Evolutionary conservation across 768 basidiomycete genomes (phyloP), one percentile per base, ranked within the genome.

Genomic region (Phanerodontia chrysosporium): DNA sequence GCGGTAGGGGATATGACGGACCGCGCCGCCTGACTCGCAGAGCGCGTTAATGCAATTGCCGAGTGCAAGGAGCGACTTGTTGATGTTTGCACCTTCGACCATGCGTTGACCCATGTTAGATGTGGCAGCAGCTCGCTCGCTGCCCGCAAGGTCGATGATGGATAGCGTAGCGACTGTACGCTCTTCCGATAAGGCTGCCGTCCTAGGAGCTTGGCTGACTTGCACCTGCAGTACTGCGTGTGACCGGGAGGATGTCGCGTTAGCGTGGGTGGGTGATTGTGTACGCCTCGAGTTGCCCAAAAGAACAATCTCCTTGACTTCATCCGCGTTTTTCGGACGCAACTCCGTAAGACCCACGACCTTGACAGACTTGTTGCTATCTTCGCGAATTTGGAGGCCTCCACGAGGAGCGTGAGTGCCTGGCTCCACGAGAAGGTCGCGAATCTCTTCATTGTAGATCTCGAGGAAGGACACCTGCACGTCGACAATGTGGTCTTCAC

Each of bases 21-120:
- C 72, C 27, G 89, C 88, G 28, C 90, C 90, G 6, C 92, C 92
- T 58, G 92, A 93, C 72, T 95, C 92, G 76, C 96, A 98, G 51
- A 99, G 86, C 6, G 97, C 95, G 66, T 98, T 98, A 75, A 99
- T 98, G 74, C 96, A 98, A 74, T 97, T 98, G 28, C 95, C 95
- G 32, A 99, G 85, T 7, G 97, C 95, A 56, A 99, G 86, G 22
- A 99, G 85, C 29, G 95, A 98, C 72, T 98, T 96, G 76, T 99
- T 99, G 78, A 99, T 99, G 70, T 98, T 98, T 58, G 96, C 95
- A 35, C 97, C 97, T 71, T 99, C 97, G 36, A 95, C 87, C 91
- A 98, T 96, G 21, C 97, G 88, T 67, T 95, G 90, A 28, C 97
- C 97, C 88, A 97, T 95, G 73, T 99, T 99, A 36, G 83, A 87